Conservation (phyloP, 768 basidiomycete genomes). For the Cytidiella melzeri region DNA sequence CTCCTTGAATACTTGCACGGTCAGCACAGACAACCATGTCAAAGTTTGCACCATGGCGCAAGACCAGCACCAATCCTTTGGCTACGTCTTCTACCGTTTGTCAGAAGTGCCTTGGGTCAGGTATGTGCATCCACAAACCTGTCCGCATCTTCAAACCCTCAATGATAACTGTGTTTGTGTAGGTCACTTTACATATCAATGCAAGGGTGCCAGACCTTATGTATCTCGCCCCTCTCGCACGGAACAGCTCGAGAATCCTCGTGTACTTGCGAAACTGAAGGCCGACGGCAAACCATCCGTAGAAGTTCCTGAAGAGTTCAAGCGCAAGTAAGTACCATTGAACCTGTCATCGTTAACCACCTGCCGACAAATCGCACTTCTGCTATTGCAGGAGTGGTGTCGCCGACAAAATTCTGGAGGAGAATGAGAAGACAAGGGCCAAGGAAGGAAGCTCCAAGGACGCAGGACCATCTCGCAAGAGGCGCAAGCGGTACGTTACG, state of each 20-base stretch:
- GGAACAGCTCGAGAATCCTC: constrained; percentile 78
- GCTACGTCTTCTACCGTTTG: constrained; percentile 66
- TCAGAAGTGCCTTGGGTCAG: constrained; percentile 74
- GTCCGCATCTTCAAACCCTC: neutral
- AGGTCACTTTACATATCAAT: constrained; percentile 93
- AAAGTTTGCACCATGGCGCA: constrained; percentile 72
- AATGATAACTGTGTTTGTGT: constrained; percentile 1
- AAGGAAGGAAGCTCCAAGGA: constrained; percentile 20
- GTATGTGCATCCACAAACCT: constrained; percentile 28
- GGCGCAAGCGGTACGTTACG: constrained; percentile 26
- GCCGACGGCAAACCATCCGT: constrained; percentile 69
- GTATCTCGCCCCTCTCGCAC: constrained; percentile 86
- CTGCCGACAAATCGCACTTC: neutral
- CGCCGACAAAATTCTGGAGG: constrained; percentile 81
- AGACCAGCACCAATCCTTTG: constrained; percentile 53
- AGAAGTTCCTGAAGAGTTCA: constrained; percentile 90
- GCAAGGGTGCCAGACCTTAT: constrained; percentile 77
- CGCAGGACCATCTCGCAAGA: constrained; percentile 21
- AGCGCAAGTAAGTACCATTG: constrained; percentile 49
- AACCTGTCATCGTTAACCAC: neutral
- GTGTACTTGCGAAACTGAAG: constrained; percentile 57
- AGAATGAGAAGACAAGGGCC: constrained; percentile 71
- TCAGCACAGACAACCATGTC: constrained; percentile 44
- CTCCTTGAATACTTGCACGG: neutral
- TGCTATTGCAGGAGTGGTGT: constrained; percentile 51